Evolutionary conservation across 2,329 filamentous ascomycete species (phyloP).

Genomic region (Macrophomina phaseolina): DNA sequence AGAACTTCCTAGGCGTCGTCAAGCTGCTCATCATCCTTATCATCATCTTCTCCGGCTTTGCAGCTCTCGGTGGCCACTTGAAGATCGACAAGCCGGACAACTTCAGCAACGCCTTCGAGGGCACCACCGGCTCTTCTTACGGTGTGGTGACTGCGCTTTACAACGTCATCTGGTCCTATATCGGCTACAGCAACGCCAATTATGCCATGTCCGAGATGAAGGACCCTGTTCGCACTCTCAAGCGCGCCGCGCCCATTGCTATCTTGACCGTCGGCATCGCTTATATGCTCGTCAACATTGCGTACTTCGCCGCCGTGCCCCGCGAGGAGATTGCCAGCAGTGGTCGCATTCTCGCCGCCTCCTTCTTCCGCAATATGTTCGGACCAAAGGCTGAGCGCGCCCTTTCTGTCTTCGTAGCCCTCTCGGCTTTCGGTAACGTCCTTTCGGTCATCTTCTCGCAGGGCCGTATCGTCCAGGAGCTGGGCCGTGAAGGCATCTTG

Average conservation of each 20-base stretch:
- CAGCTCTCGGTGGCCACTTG: slow-evolving; percentile 65
- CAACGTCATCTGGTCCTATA: slow-evolving; percentile 74
- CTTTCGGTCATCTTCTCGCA: slow-evolving; percentile 72
- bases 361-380: slow-evolving; percentile 64
- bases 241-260: slow-evolving; percentile 67
- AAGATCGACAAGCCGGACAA: slow-evolving; percentile 67
- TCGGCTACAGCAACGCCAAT: slow-evolving; percentile 72
- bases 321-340: slow-evolving; percentile 60
- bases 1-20: slow-evolving; percentile 69
- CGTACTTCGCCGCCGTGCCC: slow-evolving; percentile 68
- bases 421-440: slow-evolving; percentile 72
- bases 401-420: slow-evolving; percentile 68
- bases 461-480: slow-evolving; percentile 68
- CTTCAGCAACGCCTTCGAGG: slow-evolving; percentile 68
- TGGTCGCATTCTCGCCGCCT: slow-evolving; percentile 61
- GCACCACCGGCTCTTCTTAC: slow-evolving; percentile 70
- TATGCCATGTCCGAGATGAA: slow-evolving; percentile 70
- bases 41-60: slow-evolving; percentile 67
- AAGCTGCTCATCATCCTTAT: slow-evolving; percentile 71
- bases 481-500: slow-evolving; percentile 69
- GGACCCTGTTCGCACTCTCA: slow-evolving; percentile 68
- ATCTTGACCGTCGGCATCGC: slow-evolving; percentile 64
- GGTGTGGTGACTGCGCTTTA: slow-evolving; percentile 72
- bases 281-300: slow-evolving; percentile 71
- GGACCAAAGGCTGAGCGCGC: slow-evolving; percentile 61